Base-by-base conservation (phyloP, 2,329 filamentous ascomycete species). In the Cladosporium halotolerans region DNA sequence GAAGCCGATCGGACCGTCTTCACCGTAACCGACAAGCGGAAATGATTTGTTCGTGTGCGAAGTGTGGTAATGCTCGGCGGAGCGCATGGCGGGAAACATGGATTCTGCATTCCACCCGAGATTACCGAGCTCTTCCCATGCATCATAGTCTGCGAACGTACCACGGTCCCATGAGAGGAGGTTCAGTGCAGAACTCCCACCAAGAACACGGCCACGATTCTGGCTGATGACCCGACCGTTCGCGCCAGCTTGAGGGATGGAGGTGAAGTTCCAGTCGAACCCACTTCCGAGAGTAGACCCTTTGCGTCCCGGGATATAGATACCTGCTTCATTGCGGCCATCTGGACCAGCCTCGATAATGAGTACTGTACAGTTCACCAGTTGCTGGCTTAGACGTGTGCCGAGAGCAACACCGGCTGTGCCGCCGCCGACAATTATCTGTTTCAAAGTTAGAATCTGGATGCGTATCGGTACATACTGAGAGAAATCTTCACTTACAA, bases 201-300 rank as follows among this genome's bases (percentile, higher is more conserved):
- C 77, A 0, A 80, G 67, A 0, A 77, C 73, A 47, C 75, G 75
- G 33, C 75, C 77, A 5, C 76, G 70, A 19, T 72, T 72, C 42
- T 76, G 73, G 3, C 62, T 54, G 10, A 77, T 71, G 3, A 67
- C 58, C 1, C 74, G 70, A 11, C 68, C 67, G 13, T 70, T 68
- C 4, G 76, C 69, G n/a, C 62, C 59, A 1, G 64, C 47, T 48
- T 77, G 75, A 0, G 72, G 64, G n/a, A 53, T 53, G 0, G 75
- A 73, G 0, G 74, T 75, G 48, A 77, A 72, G 62, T 76, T 76
- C 70, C 71, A 74, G 54, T 74, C 62, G 36, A 59, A 62, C 8
- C 38, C 45, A n/a, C 54, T 57, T 4, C 61, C 60, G 2, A 64
- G 53, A 2, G 54, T 55, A 7, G 45, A 54, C 10, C 61, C 60